Base-by-base conservation (phyloP, 2,329 filamentous ascomycete species). In the Ceratocystis papillata region DNA sequence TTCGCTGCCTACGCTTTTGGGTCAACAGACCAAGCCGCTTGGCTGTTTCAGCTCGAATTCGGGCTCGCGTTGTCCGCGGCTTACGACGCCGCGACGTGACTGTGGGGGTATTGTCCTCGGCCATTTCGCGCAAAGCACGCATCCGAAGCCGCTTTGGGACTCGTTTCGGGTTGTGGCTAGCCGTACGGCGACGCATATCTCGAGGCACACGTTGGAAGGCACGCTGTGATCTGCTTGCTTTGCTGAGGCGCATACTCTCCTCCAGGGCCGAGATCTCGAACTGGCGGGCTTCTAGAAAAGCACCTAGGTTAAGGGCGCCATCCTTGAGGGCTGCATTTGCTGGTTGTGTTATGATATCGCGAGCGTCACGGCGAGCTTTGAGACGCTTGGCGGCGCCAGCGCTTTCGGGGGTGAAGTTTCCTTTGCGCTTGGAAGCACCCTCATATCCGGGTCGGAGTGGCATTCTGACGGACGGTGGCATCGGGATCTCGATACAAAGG, bases 121-220 rank as follows among this genome's bases (percentile, higher is more conserved):
- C 79, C 86, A 96, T 95, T 80, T 95, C 83, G 69, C 76, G 78
- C 71, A 79, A 82, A 0, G 90, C 91, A 70, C 88, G 82, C 48
- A 77, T 77, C 66, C 88, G 83, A 72, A 97, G 76, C 69, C 90
- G 79, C 73, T 87, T 87, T 1, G 94, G 94, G 17, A 99, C 87
- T 69, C 88, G 84, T 76, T 93, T 96, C 45, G 89, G 88, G 81
- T 99, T 96, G 76, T 99, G 94, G 74, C 91, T 96, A 22, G 93
- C 94, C 0, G 93, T 96, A 71, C 94, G 82, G 69, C 94, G 81
- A 70, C 94, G 81, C 81, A 99, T 78, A 62, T 87, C 86, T 70
- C 90, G 84, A 1, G 94, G 94, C 4, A 99, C 88, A 70, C 90
- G 84, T 75, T 99, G 94, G 72, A 97, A 97, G 15, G 93, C 92